Evolutionary conservation across 2,329 filamentous ascomycete genomes (phyloP).

Genomic region (Aspergillus candidus): DNA sequence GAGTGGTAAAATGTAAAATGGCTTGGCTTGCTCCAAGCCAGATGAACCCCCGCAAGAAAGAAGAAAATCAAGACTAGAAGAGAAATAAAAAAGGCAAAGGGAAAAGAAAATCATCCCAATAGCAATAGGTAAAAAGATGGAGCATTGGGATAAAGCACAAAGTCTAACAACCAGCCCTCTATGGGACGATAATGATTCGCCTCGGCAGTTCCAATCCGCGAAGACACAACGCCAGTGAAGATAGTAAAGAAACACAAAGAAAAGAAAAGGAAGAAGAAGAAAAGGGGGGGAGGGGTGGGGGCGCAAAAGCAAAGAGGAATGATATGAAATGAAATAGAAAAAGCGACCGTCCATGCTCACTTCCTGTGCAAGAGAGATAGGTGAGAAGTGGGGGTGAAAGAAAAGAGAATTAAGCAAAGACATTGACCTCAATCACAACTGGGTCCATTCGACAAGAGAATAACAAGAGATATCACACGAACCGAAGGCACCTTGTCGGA

Average conservation of each 20-base stretch:
- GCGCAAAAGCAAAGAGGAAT: neutral
- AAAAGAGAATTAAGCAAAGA: neutral
- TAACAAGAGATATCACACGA: too few relatives aligned
- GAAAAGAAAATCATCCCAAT: neutral
- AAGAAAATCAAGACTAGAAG: slow-evolving; percentile 3
- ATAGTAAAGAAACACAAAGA: neutral
- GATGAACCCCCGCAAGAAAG: neutral
- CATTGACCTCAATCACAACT: too few relatives aligned
- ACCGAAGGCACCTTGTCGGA: too few relatives aligned
- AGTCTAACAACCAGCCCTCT: slow-evolving; percentile 14
- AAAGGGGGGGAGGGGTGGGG: neutral
- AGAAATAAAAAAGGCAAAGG: slow-evolving; percentile 4
- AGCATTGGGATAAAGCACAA: neutral
- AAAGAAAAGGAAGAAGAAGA: neutral
- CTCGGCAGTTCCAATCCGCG: slow-evolving; percentile 8
- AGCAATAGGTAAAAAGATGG: too few relatives aligned
- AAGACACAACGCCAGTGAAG: slow-evolving; percentile 14
- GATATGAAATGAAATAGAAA: neutral
- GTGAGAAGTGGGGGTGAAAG: neutral
- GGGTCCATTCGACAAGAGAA: too few relatives aligned
- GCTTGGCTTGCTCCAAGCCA: neutral
- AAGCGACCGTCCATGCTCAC: too few relatives aligned
- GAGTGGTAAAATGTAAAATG: neutral
- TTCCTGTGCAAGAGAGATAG: neutral
- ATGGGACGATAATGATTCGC: slow-evolving; percentile 7